These are phyloP conservation scores for Aphanomyces cochlioides DNA, from an alignment of 352 stramenopile species.

Conservation along the genomic window DNA sequence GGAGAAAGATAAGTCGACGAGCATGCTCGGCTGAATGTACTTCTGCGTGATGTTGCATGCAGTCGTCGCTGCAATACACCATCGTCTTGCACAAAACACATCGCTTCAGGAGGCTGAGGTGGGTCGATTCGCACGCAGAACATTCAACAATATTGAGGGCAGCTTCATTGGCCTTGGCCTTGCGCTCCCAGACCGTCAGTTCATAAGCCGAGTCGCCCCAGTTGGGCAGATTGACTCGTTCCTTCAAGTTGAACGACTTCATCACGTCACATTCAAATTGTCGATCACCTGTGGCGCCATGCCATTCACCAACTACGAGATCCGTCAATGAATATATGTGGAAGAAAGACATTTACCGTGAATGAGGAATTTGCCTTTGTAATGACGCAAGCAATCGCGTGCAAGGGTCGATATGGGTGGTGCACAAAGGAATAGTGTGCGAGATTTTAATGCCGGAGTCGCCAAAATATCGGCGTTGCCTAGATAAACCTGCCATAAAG, in stretches of 20 bases:
- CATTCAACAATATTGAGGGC: constrained; percentile 19
- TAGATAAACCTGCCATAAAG: constrained; percentile 43
- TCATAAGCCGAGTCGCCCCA: constrained; percentile 76
- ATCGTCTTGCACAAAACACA: constrained; percentile 77
- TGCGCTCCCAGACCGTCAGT: constrained; percentile 67
- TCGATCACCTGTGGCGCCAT: constrained; percentile 66
- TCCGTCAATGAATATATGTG: neutral
- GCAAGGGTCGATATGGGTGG: constrained; percentile 65
- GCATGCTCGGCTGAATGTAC: constrained; percentile 64
- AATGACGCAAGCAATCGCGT: constrained; percentile 48
- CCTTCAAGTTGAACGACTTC: constrained; percentile 47
- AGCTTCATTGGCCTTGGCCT: constrained; percentile 32
- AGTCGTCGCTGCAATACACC: constrained; percentile 66
- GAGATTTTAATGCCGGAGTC: constrained; percentile 38
- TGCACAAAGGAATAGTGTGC: constrained; percentile 67
- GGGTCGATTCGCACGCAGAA: constrained; percentile 10
- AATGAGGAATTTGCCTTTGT: constrained; percentile 60
- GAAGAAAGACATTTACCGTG: constrained; percentile 34
- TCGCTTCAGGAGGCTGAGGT: constrained; percentile 38
- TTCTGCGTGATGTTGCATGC: constrained; percentile 39
- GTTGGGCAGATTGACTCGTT: constrained; percentile 62
- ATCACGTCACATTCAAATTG: constrained; percentile 63
- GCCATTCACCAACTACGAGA: constrained; percentile 58
- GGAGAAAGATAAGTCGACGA: constrained; percentile 60
- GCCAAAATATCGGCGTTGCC: constrained; percentile 56